Base-by-base conservation (phyloP, 352 stramenopile genomes). In the Pythium chondricola region DNA sequence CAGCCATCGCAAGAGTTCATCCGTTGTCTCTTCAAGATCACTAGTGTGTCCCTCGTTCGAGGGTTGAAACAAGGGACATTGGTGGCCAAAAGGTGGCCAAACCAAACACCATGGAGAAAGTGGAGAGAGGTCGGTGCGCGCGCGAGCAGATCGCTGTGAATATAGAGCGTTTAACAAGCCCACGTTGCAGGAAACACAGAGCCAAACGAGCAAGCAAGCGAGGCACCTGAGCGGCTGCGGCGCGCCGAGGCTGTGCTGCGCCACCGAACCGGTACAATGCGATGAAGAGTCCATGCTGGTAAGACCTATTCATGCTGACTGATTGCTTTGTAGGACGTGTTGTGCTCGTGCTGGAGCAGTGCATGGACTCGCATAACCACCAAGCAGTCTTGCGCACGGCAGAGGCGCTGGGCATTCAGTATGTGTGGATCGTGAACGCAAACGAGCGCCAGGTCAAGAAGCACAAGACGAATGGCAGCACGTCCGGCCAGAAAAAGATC, bases 321-420 rank as follows among this genome's bases (percentile, higher is more conserved):
- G 16, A 21, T 20, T 26, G 30, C 18, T n/a, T 5, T 29, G 33
- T 14, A 71, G 62, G 71, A 8, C 71, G 78, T 30, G 61, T 90
- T 40, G 65, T 88, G 41, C 64, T 93, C 24, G 81, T 93, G 41
- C 58, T 93, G 43, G 78, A 93, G 64, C 74, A 85, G 37, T 83
- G 77, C 38, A 83, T 84, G 70, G 73, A 90, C 67, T 80, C 75
- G 21, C 75, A 90, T 56, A 87, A 97, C 53, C 85, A 96, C 62
- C 77, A 95, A 44, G 83, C 88, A 29, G 85, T 97, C 53, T 72
- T 97, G 47, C 84, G 88, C 10, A 97, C 95, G 16, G 88, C 87
- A 7, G 91, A 97, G 72, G 87, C 86, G 17, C 61, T 97, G 31
- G 93, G 93, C n/a, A 74, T 98, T 5, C 90, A 97, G 71, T 69